Evolutionary conservation across 257 asterid species (phyloP).

Genomic region (Gentiana dahurica): DNA sequence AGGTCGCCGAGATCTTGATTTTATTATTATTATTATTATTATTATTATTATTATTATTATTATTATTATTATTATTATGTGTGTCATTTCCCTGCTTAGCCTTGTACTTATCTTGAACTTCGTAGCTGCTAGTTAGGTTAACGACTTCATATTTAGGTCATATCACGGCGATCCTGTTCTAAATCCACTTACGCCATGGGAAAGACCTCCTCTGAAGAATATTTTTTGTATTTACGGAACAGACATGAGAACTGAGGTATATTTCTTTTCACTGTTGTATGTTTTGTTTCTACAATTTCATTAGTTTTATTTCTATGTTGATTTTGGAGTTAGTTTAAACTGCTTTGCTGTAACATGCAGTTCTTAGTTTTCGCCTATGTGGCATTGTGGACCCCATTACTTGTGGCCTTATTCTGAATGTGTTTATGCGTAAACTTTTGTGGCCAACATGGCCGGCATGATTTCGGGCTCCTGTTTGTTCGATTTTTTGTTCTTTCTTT

Average conservation of each 20-base stretch:
- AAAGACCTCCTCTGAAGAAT: constrained; percentile 96
- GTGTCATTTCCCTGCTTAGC: too few relatives aligned
- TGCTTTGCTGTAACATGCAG: too few relatives aligned
- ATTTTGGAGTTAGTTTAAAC: too few relatives aligned
- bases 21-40: too few relatives aligned
- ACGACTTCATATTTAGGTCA: constrained; percentile 41
- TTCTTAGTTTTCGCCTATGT: too few relatives aligned
- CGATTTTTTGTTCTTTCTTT: background rate
- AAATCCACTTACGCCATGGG: constrained; percentile 99
- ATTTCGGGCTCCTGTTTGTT: background rate
- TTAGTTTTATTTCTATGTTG: background rate
- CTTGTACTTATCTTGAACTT: too few relatives aligned
- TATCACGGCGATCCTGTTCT: constrained; percentile 89
- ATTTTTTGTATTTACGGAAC: constrained; percentile 88
- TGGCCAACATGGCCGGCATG: background rate
- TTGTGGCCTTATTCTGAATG: background rate
- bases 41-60: too few relatives aligned
- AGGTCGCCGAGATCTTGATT: background rate
- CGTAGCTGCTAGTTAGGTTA: background rate
- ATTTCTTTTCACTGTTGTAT: constrained; percentile 14
- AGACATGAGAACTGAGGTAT: constrained; percentile 92
- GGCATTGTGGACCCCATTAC: background rate
- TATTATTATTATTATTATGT: too few relatives aligned
- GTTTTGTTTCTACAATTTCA: background rate
- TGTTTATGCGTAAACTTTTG: too few relatives aligned